phyloP scores from a whole-genome alignment of 2,329 filamentous ascomycete species.

The Fusarium transvaalense region DNA sequence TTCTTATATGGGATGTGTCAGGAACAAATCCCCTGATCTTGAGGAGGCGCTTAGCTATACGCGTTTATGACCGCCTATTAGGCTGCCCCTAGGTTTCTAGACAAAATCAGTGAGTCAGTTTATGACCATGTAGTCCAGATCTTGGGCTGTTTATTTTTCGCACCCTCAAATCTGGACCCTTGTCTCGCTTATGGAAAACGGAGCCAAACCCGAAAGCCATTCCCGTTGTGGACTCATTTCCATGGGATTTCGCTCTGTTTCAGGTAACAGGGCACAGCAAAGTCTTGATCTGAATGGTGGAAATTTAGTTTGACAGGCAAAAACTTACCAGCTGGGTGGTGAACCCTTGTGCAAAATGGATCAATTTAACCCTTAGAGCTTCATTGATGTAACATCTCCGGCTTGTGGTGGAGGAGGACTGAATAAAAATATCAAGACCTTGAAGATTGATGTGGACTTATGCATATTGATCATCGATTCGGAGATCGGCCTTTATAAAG shows the following conservation, averaged over 20 bases:
- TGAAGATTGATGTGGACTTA: background rate
- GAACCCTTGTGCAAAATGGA: background rate
- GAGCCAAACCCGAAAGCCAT: background rate
- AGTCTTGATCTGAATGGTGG: background rate
- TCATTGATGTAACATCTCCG: background rate
- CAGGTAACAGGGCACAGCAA: slow-evolving; percentile 5
- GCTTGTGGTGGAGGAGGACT: background rate
- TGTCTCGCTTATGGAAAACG: background rate
- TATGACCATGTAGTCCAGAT: too few relatives aligned
- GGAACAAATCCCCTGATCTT: background rate
- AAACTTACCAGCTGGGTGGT: background rate
- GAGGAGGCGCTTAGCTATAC: background rate
- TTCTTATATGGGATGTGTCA: too few relatives aligned
- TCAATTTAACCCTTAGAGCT: background rate
- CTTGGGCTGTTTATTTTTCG: too few relatives aligned
- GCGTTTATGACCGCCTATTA: background rate
- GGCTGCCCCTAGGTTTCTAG: too few relatives aligned
- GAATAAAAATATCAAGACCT: background rate
- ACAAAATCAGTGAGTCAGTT: too few relatives aligned
- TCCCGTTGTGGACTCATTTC: background rate
- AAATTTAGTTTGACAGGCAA: background rate
- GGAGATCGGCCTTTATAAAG: background rate
- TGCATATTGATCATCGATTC: background rate
- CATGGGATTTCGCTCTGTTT: background rate
- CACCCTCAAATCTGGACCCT: background rate